Percentiles rank a stretch among this genome's conserved stretches.
phyloP scores from a whole-genome alignment of 495 filamentous ascomycete genomes.

The Xeromyces bisporus region DNA sequence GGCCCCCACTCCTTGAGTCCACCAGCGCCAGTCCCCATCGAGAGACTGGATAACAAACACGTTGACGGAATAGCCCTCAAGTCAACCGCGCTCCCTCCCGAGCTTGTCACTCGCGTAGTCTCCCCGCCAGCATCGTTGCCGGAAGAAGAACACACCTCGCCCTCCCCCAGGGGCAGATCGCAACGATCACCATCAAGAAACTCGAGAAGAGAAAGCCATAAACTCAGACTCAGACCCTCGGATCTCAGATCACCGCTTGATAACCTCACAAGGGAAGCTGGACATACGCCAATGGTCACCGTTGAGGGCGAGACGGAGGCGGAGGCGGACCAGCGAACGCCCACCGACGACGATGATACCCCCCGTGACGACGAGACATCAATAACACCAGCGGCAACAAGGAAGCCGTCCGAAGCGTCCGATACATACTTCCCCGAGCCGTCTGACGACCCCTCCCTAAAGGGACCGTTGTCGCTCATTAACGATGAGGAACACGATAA shows the following conservation, averaged over 20 bases:
- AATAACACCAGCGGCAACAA: conserved; percentile 15
- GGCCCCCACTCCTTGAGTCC: conserved; percentile 8
- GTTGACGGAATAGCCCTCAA: conserved; percentile 33
- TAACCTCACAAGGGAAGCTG: conserved; percentile 25
- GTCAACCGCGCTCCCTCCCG: conserved; percentile 26
- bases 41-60: conserved; percentile 30
- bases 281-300: conserved; percentile 32
- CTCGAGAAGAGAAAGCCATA: conserved; percentile 17
- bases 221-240: conserved; percentile 25
- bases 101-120: conserved; percentile 27
- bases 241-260: conserved; percentile 23
- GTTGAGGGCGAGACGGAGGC: conserved; percentile 21
- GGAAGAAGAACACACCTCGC: conserved; percentile 11
- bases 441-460: conserved; percentile 28
- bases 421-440: conserved; percentile 28
- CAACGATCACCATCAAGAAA: no score
- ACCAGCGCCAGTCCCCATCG: conserved; percentile 27
- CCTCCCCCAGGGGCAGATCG: conserved; percentile 7
- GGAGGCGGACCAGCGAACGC: conserved; percentile 14
- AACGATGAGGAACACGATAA: conserved; percentile 27
- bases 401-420: conserved; percentile 22
- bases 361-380: conserved; percentile 18
- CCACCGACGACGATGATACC: conserved; percentile 11
- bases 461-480: conserved; percentile 26
- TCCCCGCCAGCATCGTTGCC: conserved; percentile 26